Conservation (phyloP, 2,329 filamentous ascomycete species). For the Arachnopeziza araneosa region DNA sequence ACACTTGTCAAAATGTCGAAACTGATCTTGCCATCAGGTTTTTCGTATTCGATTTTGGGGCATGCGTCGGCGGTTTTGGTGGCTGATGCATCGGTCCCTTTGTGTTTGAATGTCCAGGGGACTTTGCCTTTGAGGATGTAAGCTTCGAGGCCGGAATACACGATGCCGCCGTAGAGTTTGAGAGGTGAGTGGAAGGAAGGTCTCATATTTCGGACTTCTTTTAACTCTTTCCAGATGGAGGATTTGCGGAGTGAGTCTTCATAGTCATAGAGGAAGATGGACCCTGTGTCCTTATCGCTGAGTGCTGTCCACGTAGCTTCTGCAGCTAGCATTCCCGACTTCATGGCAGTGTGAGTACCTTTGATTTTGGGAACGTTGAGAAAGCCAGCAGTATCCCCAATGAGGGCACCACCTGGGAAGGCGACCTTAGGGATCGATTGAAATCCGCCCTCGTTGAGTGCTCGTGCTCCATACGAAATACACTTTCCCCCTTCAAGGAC, state of each 20-base stretch:
- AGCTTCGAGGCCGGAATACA: slow-evolving; percentile 91
- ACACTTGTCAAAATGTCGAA: slow-evolving; percentile 97
- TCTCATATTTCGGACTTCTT: slow-evolving; percentile 94
- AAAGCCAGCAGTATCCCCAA: slow-evolving; percentile 94
- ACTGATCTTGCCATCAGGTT: slow-evolving; percentile 89
- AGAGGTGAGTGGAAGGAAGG: slow-evolving; percentile 88
- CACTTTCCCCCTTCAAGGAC: slow-evolving; percentile 96
- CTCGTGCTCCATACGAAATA: slow-evolving; percentile 90
- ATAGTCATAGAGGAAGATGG: slow-evolving; percentile 91
- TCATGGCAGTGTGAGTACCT: slow-evolving; percentile 96
- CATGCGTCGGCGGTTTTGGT: slow-evolving; percentile 77
- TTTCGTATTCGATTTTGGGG: slow-evolving; percentile 90
- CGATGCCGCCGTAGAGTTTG: slow-evolving; percentile 80
- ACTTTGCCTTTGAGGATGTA: slow-evolving; percentile 77
- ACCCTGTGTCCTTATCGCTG: slow-evolving; percentile 49
- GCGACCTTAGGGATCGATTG: slow-evolving; percentile 96
- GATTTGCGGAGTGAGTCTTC: slow-evolving; percentile 83
- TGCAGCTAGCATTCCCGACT: slow-evolving; percentile 91
- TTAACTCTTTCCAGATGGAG: slow-evolving; percentile 88
- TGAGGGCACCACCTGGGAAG: slow-evolving; percentile 91
- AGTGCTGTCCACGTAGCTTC: slow-evolving; percentile 84
- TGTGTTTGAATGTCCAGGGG: slow-evolving; percentile 91
- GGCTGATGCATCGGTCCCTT: slow-evolving; percentile 66
- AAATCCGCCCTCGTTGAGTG: slow-evolving; percentile 90
- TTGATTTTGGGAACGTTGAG: slow-evolving; percentile 98